Base-by-base conservation (phyloP, 2,329 filamentous ascomycete genomes). In the Tolypocladium tropicale region DNA sequence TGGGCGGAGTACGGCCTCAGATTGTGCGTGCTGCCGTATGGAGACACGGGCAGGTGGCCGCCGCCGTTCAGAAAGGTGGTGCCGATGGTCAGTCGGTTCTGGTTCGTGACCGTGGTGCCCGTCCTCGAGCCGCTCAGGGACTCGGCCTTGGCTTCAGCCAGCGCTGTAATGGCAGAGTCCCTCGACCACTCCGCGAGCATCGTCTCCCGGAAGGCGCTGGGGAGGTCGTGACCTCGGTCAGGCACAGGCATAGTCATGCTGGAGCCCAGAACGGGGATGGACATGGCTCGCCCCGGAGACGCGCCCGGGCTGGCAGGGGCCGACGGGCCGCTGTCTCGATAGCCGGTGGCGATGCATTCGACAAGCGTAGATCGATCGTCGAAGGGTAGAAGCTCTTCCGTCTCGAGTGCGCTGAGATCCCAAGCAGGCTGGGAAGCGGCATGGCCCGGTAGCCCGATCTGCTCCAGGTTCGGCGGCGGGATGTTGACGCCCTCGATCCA, bases 151-250 rank as follows among this genome's bases (percentile, higher is more conserved):
- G 85, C 85, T 53, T 78, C 81, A 55, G 88, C 83, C 57, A 89
- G 79, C 39, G 82, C 78, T 12, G 85, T 81, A 54, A 94, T 74
- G 34, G 88, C 88, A 16, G 77, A 73, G 25, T 95, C 91, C 65
- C 85, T 85, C 41, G 84, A 87, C 93, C 93, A 96, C 52, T 89
- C 82, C 23, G 81, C 76, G 56, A 90, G 74, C 81, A 96, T 89
- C 61, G 89, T 81, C 59, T 94, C 89, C 61, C 80, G 84, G 62
- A 90, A 82, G 32, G 76, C 78, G 18, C 75, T 69, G 0, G 90
- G 88, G 2, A 96, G 74, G 56, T 85, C 79, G n/a, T 73, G 70
- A 37, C 78, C 75, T 5, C 66, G 64, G 25, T 75, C 68, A 54
- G 68, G 58, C 2, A 70, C 65, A 10, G 72, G 72, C 55, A 65